phyloP scores from a whole-genome alignment of 2,329 filamentous ascomycete species.

The Xylariomycetidae sp. region DNA sequence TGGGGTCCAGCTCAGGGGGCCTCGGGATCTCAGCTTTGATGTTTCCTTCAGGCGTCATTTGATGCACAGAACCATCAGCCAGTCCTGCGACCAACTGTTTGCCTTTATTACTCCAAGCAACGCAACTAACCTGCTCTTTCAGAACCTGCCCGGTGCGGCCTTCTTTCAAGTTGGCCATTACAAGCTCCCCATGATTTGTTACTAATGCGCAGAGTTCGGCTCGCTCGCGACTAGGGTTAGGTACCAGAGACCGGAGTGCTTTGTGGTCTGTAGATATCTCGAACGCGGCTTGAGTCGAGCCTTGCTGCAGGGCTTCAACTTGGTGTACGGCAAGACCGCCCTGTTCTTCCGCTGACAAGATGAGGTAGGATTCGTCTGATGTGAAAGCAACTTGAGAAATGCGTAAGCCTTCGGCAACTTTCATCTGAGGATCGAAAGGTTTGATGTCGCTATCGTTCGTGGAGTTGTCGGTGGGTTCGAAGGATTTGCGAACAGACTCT shows the following conservation, averaged over 20 bases:
- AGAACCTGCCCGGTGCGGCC: conserved; percentile 59
- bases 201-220: conserved; percentile 77
- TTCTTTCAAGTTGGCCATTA: conserved; percentile 76
- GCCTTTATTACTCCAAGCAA: conserved; percentile 87
- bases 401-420: conserved; percentile 66
- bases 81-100: conserved; percentile 90
- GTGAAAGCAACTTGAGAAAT: conserved; percentile 89
- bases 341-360: conserved; percentile 76
- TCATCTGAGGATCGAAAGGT: conserved; percentile 68
- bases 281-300: conserved; percentile 63
- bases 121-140: conserved; percentile 72
- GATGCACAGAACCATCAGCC: conserved; percentile 71
- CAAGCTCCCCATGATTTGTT: conserved; percentile 72
- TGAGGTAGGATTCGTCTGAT: conserved; percentile 78
- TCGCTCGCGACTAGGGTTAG: conserved; percentile 73
- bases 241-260: conserved; percentile 66
- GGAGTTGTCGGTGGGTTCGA: conserved; percentile 54
- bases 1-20: conserved; percentile 60
- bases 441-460: conserved; percentile 63
- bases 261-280: conserved; percentile 74
- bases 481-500: conserved; percentile 71
- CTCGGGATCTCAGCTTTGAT: conserved; percentile 75
- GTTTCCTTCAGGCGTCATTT: conserved; percentile 78
- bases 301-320: conserved; percentile 61
- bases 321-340: conserved; percentile 83